phyloP scores from a whole-genome alignment of 108 stramenopile genomes.

The Nannochloropsis salina region DNA sequence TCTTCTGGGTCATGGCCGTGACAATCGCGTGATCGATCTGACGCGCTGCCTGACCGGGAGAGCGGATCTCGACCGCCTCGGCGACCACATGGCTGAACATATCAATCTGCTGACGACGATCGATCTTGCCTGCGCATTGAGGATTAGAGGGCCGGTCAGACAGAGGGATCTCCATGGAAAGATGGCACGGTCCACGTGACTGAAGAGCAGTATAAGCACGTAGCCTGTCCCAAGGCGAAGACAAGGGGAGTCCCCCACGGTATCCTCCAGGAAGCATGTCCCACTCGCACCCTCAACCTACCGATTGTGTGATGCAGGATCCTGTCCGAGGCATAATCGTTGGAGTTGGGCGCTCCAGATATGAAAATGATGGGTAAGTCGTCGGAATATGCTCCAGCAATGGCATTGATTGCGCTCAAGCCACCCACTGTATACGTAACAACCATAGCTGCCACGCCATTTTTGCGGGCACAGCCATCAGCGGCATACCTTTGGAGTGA shows the following conservation, averaged over 20 bases:
- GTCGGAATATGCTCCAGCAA: slow-evolving; percentile 30
- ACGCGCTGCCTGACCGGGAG: slow-evolving; percentile 19
- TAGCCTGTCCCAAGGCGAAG: too few relatives aligned
- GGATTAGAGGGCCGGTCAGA: neutral
- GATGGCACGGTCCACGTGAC: neutral
- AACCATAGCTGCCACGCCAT: neutral
- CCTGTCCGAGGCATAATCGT: neutral
- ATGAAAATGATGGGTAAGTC: slow-evolving; percentile 28
- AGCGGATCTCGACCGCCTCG: slow-evolving; percentile 18
- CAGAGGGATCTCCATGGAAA: neutral
- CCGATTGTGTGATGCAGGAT: slow-evolving; percentile 33
- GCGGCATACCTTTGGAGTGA: neutral
- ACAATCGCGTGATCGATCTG: slow-evolving; percentile 29
- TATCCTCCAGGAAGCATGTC: neutral
- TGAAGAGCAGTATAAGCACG: neutral
- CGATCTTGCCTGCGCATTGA: neutral
- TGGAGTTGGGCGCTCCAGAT: slow-evolving; percentile 22
- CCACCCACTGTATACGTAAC: slow-evolving; percentile 21
- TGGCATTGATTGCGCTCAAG: slow-evolving; percentile 27
- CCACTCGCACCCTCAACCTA: neutral
- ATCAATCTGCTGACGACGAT: slow-evolving; percentile 28
- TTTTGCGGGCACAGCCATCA: neutral
- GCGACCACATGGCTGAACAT: slow-evolving; percentile 25
- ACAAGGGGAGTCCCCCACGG: too few relatives aligned
- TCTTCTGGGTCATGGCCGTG: slow-evolving; percentile 4